A percentile compares a stretch with the other conserved stretches of the same genome.
Conservation (phyloP, 129 eudicot genomes). For the Flaveria robusta region DNA sequence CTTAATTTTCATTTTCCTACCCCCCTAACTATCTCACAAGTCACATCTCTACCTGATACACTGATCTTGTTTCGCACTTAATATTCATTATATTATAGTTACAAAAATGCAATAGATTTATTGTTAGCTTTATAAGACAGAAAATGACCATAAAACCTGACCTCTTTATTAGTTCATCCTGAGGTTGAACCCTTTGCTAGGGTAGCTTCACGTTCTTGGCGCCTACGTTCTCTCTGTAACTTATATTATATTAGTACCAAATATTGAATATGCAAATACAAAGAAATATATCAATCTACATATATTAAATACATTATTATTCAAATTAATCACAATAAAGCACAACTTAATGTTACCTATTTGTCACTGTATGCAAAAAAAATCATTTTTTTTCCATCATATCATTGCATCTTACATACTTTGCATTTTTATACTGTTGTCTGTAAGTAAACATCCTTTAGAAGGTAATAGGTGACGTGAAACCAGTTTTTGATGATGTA, state of each 20-base stretch:
- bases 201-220: conserved; percentile 56
- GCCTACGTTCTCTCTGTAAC: conserved; percentile 58
- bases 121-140: neutral
- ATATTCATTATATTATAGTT: neutral
- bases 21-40: too few relatives aligned
- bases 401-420: neutral
- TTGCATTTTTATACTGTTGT: neutral
- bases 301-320: neutral
- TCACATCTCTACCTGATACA: neutral
- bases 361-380: neutral
- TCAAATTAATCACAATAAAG: neutral
- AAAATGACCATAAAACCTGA: conserved; percentile 18
- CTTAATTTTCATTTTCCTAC: too few relatives aligned
- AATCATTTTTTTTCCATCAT: neutral
- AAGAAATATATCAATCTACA: neutral
- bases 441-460: too few relatives aligned
- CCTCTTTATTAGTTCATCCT: conserved; percentile 32
- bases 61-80: neutral
- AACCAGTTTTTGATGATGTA: neutral
- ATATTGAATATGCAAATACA: neutral
- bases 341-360: neutral
- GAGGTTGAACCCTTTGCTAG: conserved; percentile 33
- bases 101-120: conserved; percentile 7
- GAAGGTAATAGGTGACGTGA: neutral
- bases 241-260: conserved; percentile 8